phyloP scores from a whole-genome alignment of 441 rosid genomes.

The Metrosideros polymorpha region DNA sequence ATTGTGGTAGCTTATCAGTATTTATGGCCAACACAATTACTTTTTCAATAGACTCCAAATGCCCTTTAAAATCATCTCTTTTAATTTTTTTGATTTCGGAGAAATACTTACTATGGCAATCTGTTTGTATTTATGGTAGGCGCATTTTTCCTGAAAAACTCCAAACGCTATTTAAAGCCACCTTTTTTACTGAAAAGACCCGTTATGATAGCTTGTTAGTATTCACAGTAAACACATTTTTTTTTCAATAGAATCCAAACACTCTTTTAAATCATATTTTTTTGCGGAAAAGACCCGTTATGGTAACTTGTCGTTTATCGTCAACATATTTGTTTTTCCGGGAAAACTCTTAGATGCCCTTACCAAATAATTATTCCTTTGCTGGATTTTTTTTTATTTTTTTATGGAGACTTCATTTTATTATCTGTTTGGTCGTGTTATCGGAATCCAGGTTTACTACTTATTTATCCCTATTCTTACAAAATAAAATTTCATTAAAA shows the following conservation, averaged over 20 bases:
- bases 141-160: fast-evolving
- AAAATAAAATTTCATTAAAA: neutral
- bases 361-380: neutral
- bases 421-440: fast-evolving
- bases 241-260: neutral
- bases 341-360: fast-evolving
- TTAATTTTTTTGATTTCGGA: neutral
- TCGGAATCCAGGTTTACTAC: neutral
- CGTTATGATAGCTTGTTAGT: neutral
- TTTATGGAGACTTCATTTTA: neutral
- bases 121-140: neutral
- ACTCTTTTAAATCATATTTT: neutral
- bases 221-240: neutral
- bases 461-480: neutral
- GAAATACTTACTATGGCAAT: neutral
- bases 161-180: neutral
- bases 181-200: neutral
- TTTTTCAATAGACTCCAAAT: neutral
- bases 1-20: fast-evolving
- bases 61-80: neutral
- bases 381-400: neutral
- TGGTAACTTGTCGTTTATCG: neutral
- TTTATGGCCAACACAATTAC: fast-evolving
- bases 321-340: neutral
- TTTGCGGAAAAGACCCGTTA: neutral